Base-by-base conservation (phyloP, 2,329 filamentous ascomycete genomes). In the Cryphonectria naterciae region DNA sequence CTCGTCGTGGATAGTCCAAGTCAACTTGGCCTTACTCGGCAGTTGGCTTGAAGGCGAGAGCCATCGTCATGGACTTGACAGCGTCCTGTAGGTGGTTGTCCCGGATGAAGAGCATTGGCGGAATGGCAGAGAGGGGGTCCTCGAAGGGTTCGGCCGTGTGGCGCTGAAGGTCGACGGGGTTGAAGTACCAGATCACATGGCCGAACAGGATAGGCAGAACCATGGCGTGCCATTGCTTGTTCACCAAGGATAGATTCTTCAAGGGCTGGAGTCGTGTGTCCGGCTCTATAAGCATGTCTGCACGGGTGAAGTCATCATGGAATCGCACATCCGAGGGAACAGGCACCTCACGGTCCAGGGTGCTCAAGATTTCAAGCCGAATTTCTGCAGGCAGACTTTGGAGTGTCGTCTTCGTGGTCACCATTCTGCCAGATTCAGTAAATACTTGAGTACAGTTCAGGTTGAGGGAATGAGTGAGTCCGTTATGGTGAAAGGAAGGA, bases 341-440 rank as follows among this genome's bases (percentile, higher is more conserved):
- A 2, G 82, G 77, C 41, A 15, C 2, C 15, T 46, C 41, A 0
- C 75, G 75, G 74, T 87, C 84, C 63, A 92, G 81, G 75, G 84
- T 85, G n/a, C 78, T 80, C 74, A 92, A 83, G 74, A 92, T 85
- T 3, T 87, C 82, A 67, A 85, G 78, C 32, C 91, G 79, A 62
- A 92, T 80, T 80, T 93, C 91, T 73, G 87, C 88, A 2, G 90
- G 91, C 28, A 92, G 83, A 37, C 75, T 68, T 37, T 80, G 73
- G 76, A 82, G 65, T 35, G n/a, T 65, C 35, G 17, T 32, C 28
- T 32, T 43, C 3, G 41, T 46, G 15, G 41, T 19, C 17, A 15
- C 15, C 15, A 15, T 11, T 15, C 1, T 46, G 10, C 39, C 39
- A 41, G 39, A 41, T 58, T 41, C 39, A 41, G 39, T 3, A 13